Evolutionary conservation across 2,329 filamentous ascomycete genomes (phyloP).

Genomic region (Aspergillus nomiae): DNA sequence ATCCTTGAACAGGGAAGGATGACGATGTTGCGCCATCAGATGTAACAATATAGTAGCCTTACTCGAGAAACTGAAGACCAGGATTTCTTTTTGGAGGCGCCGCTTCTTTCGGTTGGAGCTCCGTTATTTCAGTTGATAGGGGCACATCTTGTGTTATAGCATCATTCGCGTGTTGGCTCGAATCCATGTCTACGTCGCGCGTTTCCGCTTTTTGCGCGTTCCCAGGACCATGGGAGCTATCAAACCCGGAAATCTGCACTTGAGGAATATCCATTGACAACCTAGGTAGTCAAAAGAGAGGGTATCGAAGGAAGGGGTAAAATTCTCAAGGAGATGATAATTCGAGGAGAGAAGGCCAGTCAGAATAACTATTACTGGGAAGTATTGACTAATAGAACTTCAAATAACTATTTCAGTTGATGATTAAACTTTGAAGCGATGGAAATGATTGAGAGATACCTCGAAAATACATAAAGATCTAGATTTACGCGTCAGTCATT

Average conservation of each 20-base stretch:
- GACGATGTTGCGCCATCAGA: background rate
- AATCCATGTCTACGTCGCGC: constrained; percentile 30
- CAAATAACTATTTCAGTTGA: background rate
- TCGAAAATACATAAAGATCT: too few relatives aligned
- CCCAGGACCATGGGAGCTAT: constrained; percentile 5
- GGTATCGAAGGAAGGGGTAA: background rate
- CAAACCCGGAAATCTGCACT: constrained; percentile 19
- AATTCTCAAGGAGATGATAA: background rate
- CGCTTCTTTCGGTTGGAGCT: constrained; percentile 16
- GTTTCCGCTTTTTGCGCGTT: constrained; percentile 7
- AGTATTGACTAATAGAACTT: background rate
- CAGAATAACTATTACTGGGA: background rate
- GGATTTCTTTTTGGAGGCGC: constrained; percentile 22
- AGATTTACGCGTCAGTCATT: too few relatives aligned
- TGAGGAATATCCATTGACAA: constrained; percentile 22
- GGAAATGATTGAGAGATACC: too few relatives aligned
- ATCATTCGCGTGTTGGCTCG: constrained; percentile 12
- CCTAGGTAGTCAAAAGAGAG: background rate
- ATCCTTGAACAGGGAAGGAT: background rate
- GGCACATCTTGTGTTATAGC: constrained; percentile 21
- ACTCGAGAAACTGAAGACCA: constrained; percentile 34
- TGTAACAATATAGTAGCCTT: constrained; percentile 10
- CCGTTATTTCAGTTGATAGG: constrained; percentile 23
- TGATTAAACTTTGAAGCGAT: background rate
- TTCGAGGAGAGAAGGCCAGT: background rate